Evolutionary conservation across 1,139 yeast species (phyloP), one percentile per base, ranked within the genome.

Genomic region (Blastobotrys persicus): DNA sequence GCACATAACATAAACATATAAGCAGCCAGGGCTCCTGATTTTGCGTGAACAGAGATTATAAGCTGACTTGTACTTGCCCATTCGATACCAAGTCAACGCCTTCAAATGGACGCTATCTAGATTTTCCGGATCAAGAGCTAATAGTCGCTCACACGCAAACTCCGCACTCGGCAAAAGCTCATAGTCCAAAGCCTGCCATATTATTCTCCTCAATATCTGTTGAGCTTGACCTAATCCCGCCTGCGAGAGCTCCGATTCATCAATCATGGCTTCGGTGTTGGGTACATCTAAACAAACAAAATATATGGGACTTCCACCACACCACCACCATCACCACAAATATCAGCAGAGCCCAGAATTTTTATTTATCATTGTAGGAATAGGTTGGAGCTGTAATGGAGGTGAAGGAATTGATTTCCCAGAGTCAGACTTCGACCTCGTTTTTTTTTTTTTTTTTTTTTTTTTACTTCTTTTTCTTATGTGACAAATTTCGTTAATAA

Each of bases 91-190:
- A 1, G 84, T 81, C 35, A 83, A 68, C 28, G 85, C 86, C 64
- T 83, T 80, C 40, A 88, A 69, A 62, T 85, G 83, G 7, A 77
- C 62, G 11, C 86, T 75, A 49, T 83, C 85, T 2, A 9, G 11
- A 31, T 46, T 42, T 20, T 64, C 61, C 3, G 75, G 70, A 51
- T 77, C 76, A 46, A 72, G 70, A 1, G 92, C 88, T 23, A 85
- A 62, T 31, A 88, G 71, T 55, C 94, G 73, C 61, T 88, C 96
- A 32, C 87, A 78, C 11, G 92, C 86, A 69, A 88, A 86, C 64
- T 83, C 88, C 2, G 96, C 95, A 47, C 87, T 84, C 18, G 73
- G 69, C 48, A 80, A 72, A 59, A 86, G 76, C 61, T 83, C 88
- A 52, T 79, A 78, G 61, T 88, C 96, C 39, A 88, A 66, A 13